Percentiles rank a stretch among this genome's conserved stretches.
Evolutionary conservation across 148 eudicot species (phyloP).

Genomic region (Chenopodium quinoa): DNA sequence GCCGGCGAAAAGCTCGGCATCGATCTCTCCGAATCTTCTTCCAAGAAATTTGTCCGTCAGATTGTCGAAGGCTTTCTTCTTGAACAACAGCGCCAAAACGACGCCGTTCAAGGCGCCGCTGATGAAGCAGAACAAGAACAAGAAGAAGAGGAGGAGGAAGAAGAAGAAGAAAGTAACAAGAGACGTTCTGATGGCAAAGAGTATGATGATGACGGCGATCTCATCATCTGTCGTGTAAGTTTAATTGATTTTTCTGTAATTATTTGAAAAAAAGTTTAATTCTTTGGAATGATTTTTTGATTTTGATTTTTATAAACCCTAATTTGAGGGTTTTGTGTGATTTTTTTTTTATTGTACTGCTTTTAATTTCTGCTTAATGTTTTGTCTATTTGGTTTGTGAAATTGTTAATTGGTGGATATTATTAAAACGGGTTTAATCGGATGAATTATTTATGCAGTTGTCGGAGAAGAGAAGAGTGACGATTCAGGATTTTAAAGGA

Average conservation of each 20-base stretch:
- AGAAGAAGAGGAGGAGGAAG: constrained; percentile 38
- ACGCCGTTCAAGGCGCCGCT: constrained; percentile 21
- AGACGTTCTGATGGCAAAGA: constrained; percentile 45
- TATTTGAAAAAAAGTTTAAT: not conserved
- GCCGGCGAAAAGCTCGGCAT: constrained; percentile 66
- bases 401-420: not conserved
- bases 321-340: not conserved
- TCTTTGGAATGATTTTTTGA: not conserved
- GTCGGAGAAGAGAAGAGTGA: constrained; percentile 77
- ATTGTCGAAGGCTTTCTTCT: constrained; percentile 64
- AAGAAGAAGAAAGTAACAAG: constrained; percentile 27
- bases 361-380: not conserved
- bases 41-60: constrained; percentile 58
- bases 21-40: constrained; percentile 62
- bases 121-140: constrained; percentile 26
- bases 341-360: not conserved
- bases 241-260: not conserved
- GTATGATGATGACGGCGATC: constrained; percentile 84
- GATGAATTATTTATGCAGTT: constrained; percentile 43
- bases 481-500: constrained; percentile 76
- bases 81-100: constrained; percentile 15
- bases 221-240: constrained; percentile 74
- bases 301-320: not conserved
- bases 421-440: not conserved
- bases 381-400: not conserved